phyloP scores from a whole-genome alignment of 371 early-diverging fungal genomes.

The Mucor velutinosus region DNA sequence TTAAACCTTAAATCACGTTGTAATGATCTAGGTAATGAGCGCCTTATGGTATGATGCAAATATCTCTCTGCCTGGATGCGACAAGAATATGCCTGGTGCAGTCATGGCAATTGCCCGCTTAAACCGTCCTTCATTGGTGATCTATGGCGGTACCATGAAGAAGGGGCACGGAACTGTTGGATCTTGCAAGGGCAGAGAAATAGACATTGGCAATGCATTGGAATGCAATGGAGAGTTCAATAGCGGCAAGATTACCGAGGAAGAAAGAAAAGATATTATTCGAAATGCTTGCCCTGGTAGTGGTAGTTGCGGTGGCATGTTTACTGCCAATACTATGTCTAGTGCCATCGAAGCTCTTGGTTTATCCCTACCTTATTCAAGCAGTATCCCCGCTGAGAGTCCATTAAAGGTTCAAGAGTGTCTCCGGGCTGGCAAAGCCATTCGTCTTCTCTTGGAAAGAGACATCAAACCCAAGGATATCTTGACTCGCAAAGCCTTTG shows the following conservation, averaged over 20 bases:
- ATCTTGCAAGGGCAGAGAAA: constrained; percentile 48
- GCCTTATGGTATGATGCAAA: constrained; percentile 45
- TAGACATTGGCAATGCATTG: constrained; percentile 94
- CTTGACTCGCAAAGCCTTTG: constrained; percentile 92
- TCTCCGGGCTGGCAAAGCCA: constrained; percentile 76
- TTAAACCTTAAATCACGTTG: neutral
- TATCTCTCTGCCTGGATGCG: constrained; percentile 68
- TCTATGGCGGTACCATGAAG: constrained; percentile 90
- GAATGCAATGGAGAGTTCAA: constrained; percentile 92
- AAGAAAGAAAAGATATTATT: constrained; percentile 83
- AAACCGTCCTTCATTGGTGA: constrained; percentile 94
- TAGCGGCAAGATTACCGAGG: constrained; percentile 85
- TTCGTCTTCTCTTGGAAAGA: constrained; percentile 81
- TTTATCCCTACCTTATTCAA: constrained; percentile 91
- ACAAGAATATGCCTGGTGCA: constrained; percentile 98
- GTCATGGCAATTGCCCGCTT: constrained; percentile 94
- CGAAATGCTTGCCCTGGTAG: constrained; percentile 91
- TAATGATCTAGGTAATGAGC: constrained; percentile 20
- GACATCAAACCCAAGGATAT: constrained; percentile 94
- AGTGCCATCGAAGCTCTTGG: constrained; percentile 96
- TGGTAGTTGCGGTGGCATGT: constrained; percentile 96
- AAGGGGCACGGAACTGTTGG: constrained; percentile 69
- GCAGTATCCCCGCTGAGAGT: constrained; percentile 86
- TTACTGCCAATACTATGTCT: constrained; percentile 97
- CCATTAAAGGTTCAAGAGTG: constrained; percentile 90